A percentile compares a stretch with the other conserved stretches of the same genome.
phyloP scores from a whole-genome alignment of 306 rosid species.

The Trifolium pratense region DNA sequence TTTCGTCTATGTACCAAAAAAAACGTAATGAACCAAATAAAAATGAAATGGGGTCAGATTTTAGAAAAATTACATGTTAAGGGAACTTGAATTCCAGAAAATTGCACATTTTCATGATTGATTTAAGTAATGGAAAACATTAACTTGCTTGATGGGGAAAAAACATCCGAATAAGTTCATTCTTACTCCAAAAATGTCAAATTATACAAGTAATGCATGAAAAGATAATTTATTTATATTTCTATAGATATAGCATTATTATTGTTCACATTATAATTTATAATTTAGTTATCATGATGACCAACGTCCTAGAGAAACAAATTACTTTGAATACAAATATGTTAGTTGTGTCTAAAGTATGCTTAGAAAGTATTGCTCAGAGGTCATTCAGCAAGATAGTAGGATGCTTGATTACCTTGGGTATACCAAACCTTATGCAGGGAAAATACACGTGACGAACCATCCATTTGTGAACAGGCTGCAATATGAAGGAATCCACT shows the following conservation, averaged over 20 bases:
- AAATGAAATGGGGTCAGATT: constrained; percentile 4
- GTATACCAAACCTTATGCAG: constrained; percentile 73
- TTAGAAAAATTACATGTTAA: constrained; percentile 9
- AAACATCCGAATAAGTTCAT: background rate
- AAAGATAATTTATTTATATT: background rate
- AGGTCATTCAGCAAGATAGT: constrained; percentile 6
- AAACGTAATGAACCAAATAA: no score
- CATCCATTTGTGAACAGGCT: constrained; percentile 99
- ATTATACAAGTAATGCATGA: constrained; percentile 19
- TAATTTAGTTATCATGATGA: constrained; percentile 9
- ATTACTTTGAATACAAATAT: constrained; percentile 19
- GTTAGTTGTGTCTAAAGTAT: constrained; percentile 28
- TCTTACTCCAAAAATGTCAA: constrained; percentile 24
- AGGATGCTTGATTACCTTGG: constrained; percentile 66
- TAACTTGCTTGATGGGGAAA: constrained; percentile 1
- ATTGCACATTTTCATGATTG: background rate
- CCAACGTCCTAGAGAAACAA: constrained; percentile 20
- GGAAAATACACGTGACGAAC: constrained; percentile 93
- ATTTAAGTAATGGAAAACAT: constrained; percentile 3
- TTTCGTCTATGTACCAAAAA: no score
- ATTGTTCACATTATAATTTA: background rate
- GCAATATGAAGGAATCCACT: constrained; percentile 43
- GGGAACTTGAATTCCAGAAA: constrained; percentile 19
- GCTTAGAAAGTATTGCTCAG: constrained; percentile 20
- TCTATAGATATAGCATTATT: background rate